A percentile compares a stretch with the other conserved stretches of the same genome.
phyloP scores from a whole-genome alignment of 2,329 filamentous ascomycete genomes.

The Phyllosticta citribraziliensis region DNA sequence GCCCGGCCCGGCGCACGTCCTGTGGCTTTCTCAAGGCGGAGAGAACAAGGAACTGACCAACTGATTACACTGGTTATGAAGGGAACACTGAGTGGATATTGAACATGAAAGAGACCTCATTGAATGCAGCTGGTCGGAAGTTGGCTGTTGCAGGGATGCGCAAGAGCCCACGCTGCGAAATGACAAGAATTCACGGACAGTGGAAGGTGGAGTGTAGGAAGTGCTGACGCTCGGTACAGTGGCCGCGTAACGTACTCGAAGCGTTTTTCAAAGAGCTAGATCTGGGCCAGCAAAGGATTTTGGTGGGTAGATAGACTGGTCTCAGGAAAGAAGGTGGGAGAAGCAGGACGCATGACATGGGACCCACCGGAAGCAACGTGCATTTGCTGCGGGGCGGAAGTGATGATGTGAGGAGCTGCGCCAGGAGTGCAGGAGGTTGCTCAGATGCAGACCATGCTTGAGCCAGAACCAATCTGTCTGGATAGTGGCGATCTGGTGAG shows the following conservation, averaged over 20 bases:
- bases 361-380: neutral
- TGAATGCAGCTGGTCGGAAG: neutral
- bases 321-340: neutral
- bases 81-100: no score
- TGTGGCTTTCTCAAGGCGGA: neutral
- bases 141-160: neutral
- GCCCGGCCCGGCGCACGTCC: neutral
- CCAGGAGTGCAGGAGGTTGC: neutral
- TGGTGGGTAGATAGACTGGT: neutral
- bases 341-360: neutral
- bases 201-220: neutral
- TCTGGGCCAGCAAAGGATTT: neutral
- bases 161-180: neutral
- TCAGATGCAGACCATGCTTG: neutral
- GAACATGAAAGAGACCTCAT: neutral
- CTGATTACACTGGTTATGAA: neutral
- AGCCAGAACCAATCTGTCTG: neutral
- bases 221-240: neutral
- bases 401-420: neutral
- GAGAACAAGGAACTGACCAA: neutral
- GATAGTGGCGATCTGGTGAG: neutral
- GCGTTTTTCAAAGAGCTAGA: no score
- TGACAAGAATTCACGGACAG: neutral
- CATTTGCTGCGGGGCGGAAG: neutral
- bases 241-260: neutral